Evolutionary conservation across 2,329 filamentous ascomycete species (phyloP).

Genomic region (Aquanectria penicillioides): DNA sequence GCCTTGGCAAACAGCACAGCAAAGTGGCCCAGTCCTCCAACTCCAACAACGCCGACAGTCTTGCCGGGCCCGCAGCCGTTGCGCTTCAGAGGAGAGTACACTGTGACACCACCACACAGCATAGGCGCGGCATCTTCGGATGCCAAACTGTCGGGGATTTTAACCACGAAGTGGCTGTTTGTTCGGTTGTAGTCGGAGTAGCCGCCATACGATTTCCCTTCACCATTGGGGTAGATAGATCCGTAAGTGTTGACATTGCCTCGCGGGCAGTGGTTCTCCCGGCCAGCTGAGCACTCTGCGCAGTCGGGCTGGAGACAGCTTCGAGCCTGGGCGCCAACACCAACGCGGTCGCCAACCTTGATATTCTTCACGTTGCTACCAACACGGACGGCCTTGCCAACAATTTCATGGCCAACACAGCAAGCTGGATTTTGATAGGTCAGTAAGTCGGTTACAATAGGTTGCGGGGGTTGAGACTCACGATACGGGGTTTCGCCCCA

Average conservation of each 20-base stretch:
- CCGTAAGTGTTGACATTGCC: constrained; percentile 69
- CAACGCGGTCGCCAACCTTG: constrained; percentile 71
- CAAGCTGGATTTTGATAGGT: constrained; percentile 46
- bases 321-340: constrained; percentile 73
- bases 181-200: constrained; percentile 54
- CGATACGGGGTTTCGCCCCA: constrained; percentile 49
- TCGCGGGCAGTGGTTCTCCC: constrained; percentile 68
- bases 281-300: constrained; percentile 63
- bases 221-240: constrained; percentile 63
- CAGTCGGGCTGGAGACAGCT: constrained; percentile 61
- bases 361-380: constrained; percentile 60
- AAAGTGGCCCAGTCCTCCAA: too few relatives aligned
- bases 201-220: constrained; percentile 69
- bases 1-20: constrained; percentile 73
- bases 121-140: constrained; percentile 74
- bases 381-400: constrained; percentile 65
- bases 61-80: too few relatives aligned
- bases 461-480: not conserved
- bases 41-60: too few relatives aligned
- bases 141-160: too few relatives aligned
- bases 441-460: not conserved
- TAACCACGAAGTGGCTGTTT: constrained; percentile 47
- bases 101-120: constrained; percentile 86
- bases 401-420: constrained; percentile 73
- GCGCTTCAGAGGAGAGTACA: too few relatives aligned